A percentile compares a stretch with the other conserved stretches of the same genome.
Evolutionary conservation across 768 basidiomycete species (phyloP).

Genomic region (Gloeopeniophorella convolvens): DNA sequence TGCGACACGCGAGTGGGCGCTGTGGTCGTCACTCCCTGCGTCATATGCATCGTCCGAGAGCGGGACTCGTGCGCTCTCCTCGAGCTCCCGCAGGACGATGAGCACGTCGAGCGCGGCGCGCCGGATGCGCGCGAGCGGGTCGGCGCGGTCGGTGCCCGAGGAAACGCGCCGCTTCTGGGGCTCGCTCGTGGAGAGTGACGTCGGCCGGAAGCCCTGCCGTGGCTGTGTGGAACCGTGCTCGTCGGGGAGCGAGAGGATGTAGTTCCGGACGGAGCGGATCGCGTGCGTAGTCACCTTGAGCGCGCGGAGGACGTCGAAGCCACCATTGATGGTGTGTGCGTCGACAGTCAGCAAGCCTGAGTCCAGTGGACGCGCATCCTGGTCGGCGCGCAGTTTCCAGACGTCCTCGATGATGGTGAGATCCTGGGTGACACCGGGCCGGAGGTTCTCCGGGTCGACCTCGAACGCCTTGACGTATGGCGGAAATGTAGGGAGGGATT

Average conservation of each 20-base stretch:
- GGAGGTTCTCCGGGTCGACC: constrained; percentile 69
- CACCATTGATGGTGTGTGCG: constrained; percentile 1
- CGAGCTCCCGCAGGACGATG: constrained; percentile 68
- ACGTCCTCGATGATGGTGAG: constrained; percentile 53
- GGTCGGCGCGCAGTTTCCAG: constrained; percentile 45
- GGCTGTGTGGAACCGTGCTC: constrained; percentile 36
- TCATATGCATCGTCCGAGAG: constrained; percentile 78
- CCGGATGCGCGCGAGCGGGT: constrained; percentile 66
- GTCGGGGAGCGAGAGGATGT: constrained; percentile 75
- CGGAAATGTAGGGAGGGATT: constrained; percentile 39
- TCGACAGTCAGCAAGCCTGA: constrained; percentile 10
- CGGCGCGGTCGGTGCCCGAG: constrained; percentile 34
- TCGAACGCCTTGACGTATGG: constrained; percentile 60
- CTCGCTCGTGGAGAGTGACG: constrained; percentile 31
- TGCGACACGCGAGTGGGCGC: constrained; percentile 35
- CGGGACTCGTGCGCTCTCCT: constrained; percentile 71
- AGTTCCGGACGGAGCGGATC: constrained; percentile 78
- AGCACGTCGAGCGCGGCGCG: constrained; percentile 81
- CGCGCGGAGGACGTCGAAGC: constrained; percentile 59
- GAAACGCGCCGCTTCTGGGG: constrained; percentile 32
- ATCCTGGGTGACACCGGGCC: constrained; percentile 74
- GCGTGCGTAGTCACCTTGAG: constrained; percentile 77
- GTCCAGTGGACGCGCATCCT: not conserved
- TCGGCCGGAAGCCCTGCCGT: constrained; percentile 46
- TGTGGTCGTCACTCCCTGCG: constrained; percentile 64